These are phyloP conservation scores for Yarrowia bubula DNA, from an alignment of 805 yeast genomes.

Conservation along the genomic window DNA sequence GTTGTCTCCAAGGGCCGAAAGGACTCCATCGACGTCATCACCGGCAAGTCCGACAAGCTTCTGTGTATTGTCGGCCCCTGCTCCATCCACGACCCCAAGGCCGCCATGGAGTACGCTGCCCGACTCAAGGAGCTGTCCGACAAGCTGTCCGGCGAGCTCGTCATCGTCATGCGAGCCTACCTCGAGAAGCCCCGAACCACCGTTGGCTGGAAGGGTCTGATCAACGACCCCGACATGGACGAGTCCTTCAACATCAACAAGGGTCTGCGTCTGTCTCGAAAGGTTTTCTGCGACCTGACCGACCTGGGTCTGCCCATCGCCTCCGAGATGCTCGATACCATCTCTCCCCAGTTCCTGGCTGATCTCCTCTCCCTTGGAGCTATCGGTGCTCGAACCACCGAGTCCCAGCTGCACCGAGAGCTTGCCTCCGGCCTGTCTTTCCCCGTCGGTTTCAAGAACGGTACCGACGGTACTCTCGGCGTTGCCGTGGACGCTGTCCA, in stretches of 20 bases:
- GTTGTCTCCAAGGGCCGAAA: slow-evolving; percentile 76
- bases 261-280: slow-evolving; percentile 84
- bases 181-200: slow-evolving; percentile 98
- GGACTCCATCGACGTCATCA: slow-evolving; percentile 71
- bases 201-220: slow-evolving; percentile 98
- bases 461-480: slow-evolving; percentile 91
- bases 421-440: slow-evolving; percentile 96
- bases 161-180: slow-evolving; percentile 94
- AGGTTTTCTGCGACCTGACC: slow-evolving; percentile 79
- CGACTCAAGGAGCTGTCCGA: slow-evolving; percentile 65
- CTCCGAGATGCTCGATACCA: slow-evolving; percentile 96
- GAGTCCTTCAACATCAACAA: slow-evolving; percentile 91
- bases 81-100: slow-evolving; percentile 86
- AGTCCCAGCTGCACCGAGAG: slow-evolving; percentile 96
- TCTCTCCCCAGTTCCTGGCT: slow-evolving; percentile 91
- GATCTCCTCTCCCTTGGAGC: slow-evolving; percentile 94
- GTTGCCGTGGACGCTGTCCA: slow-evolving; percentile 93
- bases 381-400: slow-evolving; percentile 98
- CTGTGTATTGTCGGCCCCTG: slow-evolving; percentile 94
- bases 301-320: slow-evolving; percentile 85
- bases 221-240: slow-evolving; percentile 94
- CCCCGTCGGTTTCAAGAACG: slow-evolving; percentile 98
- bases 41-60: slow-evolving; percentile 76
- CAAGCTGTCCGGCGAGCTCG: slow-evolving; percentile 71
- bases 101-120: slow-evolving; percentile 84